phyloP scores from a whole-genome alignment of 2,329 filamentous ascomycete species.

The Trichoderma simmonsii region DNA sequence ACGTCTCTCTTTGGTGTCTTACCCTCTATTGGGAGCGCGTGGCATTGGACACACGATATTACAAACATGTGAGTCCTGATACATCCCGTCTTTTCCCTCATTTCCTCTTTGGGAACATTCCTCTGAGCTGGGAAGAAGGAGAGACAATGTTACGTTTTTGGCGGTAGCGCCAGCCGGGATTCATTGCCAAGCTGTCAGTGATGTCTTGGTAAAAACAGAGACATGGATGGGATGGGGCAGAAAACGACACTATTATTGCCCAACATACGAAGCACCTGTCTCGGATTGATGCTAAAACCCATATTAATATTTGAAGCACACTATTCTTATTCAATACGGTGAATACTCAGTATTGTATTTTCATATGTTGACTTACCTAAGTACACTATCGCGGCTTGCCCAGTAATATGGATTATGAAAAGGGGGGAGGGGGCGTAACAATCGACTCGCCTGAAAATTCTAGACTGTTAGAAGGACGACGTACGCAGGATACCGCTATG shows the following conservation, averaged over 20 bases:
- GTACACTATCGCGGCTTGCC: not conserved
- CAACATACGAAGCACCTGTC: not conserved
- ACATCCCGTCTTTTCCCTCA: not conserved
- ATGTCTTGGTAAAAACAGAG: not conserved
- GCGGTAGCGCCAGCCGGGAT: not conserved
- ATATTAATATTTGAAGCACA: not conserved
- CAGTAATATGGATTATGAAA: not conserved
- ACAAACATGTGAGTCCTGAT: not conserved
- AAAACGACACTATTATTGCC: not conserved
- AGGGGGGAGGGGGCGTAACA: not conserved
- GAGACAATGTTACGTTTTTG: not conserved
- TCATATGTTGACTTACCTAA: not conserved
- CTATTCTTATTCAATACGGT: not conserved
- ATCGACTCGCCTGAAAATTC: not conserved
- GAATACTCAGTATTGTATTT: not conserved
- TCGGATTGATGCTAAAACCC: not conserved
- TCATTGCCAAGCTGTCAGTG: not conserved
- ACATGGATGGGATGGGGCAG: not conserved
- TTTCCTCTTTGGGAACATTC: not conserved
- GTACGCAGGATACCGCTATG: not conserved
- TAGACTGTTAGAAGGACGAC: not conserved
- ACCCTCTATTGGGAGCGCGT: not conserved
- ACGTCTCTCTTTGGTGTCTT: constrained; percentile 11
- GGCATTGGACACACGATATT: not conserved
- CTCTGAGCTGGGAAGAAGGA: not conserved